Evolutionary conservation across 164 flowering plant species (phyloP).

Genomic region (Piper betle): DNA sequence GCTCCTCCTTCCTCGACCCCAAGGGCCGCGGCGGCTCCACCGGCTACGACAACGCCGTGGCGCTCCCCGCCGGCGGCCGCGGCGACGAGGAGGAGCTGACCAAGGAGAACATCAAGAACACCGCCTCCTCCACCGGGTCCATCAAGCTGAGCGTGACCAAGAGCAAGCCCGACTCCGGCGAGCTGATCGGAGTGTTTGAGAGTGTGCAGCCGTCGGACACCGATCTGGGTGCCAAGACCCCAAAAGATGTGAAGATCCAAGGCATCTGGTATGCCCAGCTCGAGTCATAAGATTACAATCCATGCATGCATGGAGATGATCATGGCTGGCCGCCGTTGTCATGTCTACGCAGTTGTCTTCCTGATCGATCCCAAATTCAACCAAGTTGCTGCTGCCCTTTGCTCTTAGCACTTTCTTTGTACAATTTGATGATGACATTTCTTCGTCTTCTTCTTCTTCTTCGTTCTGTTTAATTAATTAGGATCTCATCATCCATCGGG

Average conservation of each 20-base stretch:
- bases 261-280: slow-evolving; percentile 98
- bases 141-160: slow-evolving; percentile 66
- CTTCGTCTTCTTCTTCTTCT: too few relatives aligned
- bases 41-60: slow-evolving; percentile 89
- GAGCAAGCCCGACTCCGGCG: slow-evolving; percentile 86
- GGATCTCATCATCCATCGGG: too few relatives aligned
- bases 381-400: too few relatives aligned
- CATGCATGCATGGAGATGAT: too few relatives aligned
- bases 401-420: too few relatives aligned
- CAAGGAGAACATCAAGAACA: slow-evolving; percentile 76
- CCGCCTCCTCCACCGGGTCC: slow-evolving; percentile 52
- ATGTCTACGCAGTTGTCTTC: too few relatives aligned
- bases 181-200: slow-evolving; percentile 87
- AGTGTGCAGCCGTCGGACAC: slow-evolving; percentile 94
- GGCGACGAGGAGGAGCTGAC: slow-evolving; percentile 93
- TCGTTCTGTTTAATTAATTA: too few relatives aligned
- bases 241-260: slow-evolving; percentile 88
- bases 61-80: slow-evolving; percentile 94
- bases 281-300: slow-evolving; percentile 24
- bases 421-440: too few relatives aligned
- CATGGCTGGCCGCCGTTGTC: too few relatives aligned
- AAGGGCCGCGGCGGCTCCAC: slow-evolving; percentile 96
- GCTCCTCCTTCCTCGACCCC: slow-evolving; percentile 94
- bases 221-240: slow-evolving; percentile 90
- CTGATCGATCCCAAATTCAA: too few relatives aligned